Evolutionary conservation across 805 yeast species (phyloP), one percentile per base, ranked within the genome.

Genomic region (Candida endomychidarum): DNA sequence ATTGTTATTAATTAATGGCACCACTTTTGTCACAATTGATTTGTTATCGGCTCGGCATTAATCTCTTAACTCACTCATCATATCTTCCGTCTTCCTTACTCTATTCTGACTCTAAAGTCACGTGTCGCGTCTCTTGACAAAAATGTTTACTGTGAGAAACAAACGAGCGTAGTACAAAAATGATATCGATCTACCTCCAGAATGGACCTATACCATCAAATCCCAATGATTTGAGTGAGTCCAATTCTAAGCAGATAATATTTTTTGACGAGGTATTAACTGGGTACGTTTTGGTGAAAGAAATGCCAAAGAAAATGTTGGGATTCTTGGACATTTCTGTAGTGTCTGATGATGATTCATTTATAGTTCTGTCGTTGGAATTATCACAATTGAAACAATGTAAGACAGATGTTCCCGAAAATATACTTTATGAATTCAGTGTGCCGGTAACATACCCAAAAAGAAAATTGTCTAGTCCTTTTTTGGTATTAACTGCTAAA

Each of bases 371-470:
- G 16, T 34, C 23, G 23, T 40, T 31, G 29, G 35, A 32, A 32
- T 21, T 32, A 14, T 6, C 12, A 3, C 24, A 32, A 22, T 32
- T 32, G 26, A 32, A 22, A 15, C 17, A 32, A 32, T 32, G 26
- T 20, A 14, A 21, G 33, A 14, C 40, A 41, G 15, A 41, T 24
- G 14, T 36, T 21, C 26, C 35, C 4, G 3, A 32, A 16, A 12
- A 32, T 9, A 26, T 21, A 20, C 11, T 63, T 0, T 68, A 70
- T 69, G 50, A 42, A 38, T 63, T 67, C 38, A 52, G 52, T 15
- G 21, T 54, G 8, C 58, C 63, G 3, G 49, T 64, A 8, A 48
- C 48, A 4, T 64, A 65, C 41, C 68, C 70, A 1, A 52, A 55
- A 25, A 58, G 50, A 49, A 58, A 60, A 46, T 45, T 60, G 14